Base-by-base conservation (phyloP, 768 basidiomycete species). In the Amanita phalloides region DNA sequence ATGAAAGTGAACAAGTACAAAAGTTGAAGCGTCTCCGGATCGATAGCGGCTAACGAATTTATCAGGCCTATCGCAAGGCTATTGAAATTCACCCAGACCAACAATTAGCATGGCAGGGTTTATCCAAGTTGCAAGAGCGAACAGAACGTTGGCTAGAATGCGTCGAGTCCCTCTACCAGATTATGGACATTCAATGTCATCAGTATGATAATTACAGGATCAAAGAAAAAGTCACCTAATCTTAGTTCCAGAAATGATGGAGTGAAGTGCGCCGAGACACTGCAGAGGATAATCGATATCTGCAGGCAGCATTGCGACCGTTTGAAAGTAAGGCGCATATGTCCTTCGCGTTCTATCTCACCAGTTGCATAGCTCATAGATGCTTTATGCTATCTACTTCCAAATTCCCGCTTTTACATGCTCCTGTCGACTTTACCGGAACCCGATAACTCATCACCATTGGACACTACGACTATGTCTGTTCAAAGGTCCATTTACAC, bases 1-100 rank as follows among this genome's bases (percentile, higher is more conserved):
- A 82, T 36, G 70, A 82, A 63, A 86, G 92, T 71, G 93, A 97
- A 72, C 79, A 86, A 81, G 93, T 95, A 78, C 58, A 39, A 49
- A 51, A 55, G 42, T 30, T 28, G 21, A 25, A 53, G 46, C 23
- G 25, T 21, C 26, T 48, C 37, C 50, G 47, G 11, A 39, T 30
- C 32, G 14, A 33, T 14, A 32, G 35, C 49, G 48, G 49, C 65
- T 60, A 44, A 55, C 53, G 48, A 50, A 42, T 13, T 35, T 54
- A 30, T 28, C 59, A 94, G 90, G 75, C 77, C 25, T 97, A 95
- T 64, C 75, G 73, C 41, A 86, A 79, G 57, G 95, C 94, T 0
- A 87, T 82, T 45, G 70, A 74, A 32, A 55, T 78, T n/a, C 81
- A 81, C 54, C 79, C 84, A 10, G 74, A 77, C 2, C 85, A 89